Conservation (phyloP, 2,329 filamentous ascomycete genomes). For the Amylocarpus encephaloides region DNA sequence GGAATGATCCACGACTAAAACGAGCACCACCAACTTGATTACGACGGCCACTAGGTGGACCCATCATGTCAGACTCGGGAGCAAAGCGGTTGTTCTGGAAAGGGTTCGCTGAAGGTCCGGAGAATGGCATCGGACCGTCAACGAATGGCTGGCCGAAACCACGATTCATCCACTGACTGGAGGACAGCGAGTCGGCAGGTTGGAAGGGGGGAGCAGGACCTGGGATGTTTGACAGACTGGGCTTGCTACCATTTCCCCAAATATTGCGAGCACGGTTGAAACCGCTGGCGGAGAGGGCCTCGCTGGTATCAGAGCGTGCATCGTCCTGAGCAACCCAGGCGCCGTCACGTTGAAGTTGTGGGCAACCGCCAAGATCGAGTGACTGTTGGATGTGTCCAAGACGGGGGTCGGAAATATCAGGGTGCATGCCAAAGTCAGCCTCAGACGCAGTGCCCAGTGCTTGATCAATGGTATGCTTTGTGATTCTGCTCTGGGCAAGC, state of each 20-base stretch:
- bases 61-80: constrained; percentile 27
- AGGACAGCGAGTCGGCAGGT: constrained; percentile 31
- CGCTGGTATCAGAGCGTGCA: constrained; percentile 49
- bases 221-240: constrained; percentile 29
- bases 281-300: constrained; percentile 44
- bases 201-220: constrained; percentile 23
- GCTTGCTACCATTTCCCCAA: constrained; percentile 44
- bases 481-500: constrained; percentile 57
- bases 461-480: constrained; percentile 53
- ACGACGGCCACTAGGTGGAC: constrained; percentile 23
- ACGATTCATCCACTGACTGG: constrained; percentile 43
- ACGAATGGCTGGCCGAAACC: constrained; percentile 29
- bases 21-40: constrained; percentile 20
- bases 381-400: constrained; percentile 20
- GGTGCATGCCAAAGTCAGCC: constrained; percentile 32
- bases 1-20: constrained; percentile 25
- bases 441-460: constrained; percentile 44
- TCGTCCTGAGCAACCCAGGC: constrained; percentile 51
- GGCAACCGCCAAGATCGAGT: constrained; percentile 32
- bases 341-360: constrained; percentile 36
- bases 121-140: constrained; percentile 24
- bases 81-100: constrained; percentile 29
- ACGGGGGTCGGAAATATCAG: constrained; percentile 21
- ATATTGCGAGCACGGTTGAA: constrained; percentile 50
- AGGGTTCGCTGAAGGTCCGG: constrained; percentile 20